A percentile compares a stretch with the other conserved stretches of the same genome.
Conservation (phyloP, 2,329 filamentous ascomycete genomes). For the Nannizziopsis barbatae region DNA sequence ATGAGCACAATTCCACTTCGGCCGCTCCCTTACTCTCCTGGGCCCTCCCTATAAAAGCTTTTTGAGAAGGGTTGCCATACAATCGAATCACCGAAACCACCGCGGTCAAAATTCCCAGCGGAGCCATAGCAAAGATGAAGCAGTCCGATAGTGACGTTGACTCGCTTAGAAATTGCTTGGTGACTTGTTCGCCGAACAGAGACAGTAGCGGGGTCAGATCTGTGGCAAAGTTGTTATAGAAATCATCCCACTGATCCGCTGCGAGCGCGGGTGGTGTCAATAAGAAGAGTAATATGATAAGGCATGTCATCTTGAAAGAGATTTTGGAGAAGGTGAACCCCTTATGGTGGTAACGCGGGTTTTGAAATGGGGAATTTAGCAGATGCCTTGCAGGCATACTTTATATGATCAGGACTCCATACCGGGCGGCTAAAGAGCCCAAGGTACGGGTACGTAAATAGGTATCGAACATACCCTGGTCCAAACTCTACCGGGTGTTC, state of each 20-base stretch:
- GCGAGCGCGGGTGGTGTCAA: background rate
- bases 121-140: conserved; percentile 39
- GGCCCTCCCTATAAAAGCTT: conserved; percentile 38
- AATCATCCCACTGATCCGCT: conserved; percentile 8
- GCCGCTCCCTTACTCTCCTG: conserved; percentile 31
- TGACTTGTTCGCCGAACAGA: conserved; percentile 39
- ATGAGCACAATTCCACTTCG: conserved; percentile 36
- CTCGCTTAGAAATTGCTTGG: conserved; percentile 41
- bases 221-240: conserved; percentile 11
- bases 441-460: too few relatives aligned
- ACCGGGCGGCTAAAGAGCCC: too few relatives aligned
- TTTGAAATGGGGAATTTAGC: background rate
- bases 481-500: too few relatives aligned
- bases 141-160: conserved; percentile 34
- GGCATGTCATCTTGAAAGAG: background rate
- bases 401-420: background rate
- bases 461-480: too few relatives aligned
- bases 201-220: conserved; percentile 10
- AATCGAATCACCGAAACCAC: conserved; percentile 38
- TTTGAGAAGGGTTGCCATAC: conserved; percentile 34
- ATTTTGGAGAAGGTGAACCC: too few relatives aligned
- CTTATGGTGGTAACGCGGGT: too few relatives aligned
- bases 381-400: background rate
- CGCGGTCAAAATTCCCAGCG: conserved; percentile 37
- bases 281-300: background rate